phyloP scores from a whole-genome alignment of 768 basidiomycete species.

The Scleroderma citrinum region DNA sequence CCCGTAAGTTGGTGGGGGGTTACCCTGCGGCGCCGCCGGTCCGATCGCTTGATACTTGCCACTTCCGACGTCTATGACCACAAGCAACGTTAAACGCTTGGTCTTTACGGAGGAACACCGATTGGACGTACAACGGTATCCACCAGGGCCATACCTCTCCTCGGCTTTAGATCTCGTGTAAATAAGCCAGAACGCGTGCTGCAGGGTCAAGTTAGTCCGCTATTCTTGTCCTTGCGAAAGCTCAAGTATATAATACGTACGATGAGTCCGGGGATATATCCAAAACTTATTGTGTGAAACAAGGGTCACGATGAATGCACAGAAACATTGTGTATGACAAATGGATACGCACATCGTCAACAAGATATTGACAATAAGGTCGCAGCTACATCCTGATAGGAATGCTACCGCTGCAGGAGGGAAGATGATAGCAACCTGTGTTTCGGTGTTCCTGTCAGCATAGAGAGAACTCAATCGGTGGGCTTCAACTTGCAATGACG shows the following conservation, averaged over 20 bases:
- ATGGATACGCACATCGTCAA: slow-evolving; percentile 61
- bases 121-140: slow-evolving; percentile 19
- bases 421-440: slow-evolving; percentile 66
- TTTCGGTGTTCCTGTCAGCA: background rate
- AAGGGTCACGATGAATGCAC: background rate
- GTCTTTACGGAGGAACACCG: background rate
- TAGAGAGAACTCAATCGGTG: background rate
- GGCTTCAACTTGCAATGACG: background rate
- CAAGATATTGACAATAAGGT: slow-evolving; percentile 75
- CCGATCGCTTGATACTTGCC: background rate
- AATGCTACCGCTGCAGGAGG: slow-evolving; percentile 74
- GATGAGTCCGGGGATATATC: slow-evolving; percentile 61
- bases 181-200: slow-evolving; percentile 85
- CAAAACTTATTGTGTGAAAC: slow-evolving; percentile 45
- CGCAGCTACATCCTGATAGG: slow-evolving; percentile 74
- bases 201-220: background rate
- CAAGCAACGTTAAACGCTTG: too few species aligned
- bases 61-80: background rate
- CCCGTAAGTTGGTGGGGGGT: background rate
- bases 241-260: slow-evolving; percentile 25
- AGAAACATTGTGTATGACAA: background rate
- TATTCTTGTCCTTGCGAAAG: background rate
- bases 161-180: slow-evolving; percentile 79
- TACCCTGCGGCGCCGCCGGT: background rate
- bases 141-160: slow-evolving; percentile 32